phyloP scores from a whole-genome alignment of 768 basidiomycete species.

The Suillus bovinus region DNA sequence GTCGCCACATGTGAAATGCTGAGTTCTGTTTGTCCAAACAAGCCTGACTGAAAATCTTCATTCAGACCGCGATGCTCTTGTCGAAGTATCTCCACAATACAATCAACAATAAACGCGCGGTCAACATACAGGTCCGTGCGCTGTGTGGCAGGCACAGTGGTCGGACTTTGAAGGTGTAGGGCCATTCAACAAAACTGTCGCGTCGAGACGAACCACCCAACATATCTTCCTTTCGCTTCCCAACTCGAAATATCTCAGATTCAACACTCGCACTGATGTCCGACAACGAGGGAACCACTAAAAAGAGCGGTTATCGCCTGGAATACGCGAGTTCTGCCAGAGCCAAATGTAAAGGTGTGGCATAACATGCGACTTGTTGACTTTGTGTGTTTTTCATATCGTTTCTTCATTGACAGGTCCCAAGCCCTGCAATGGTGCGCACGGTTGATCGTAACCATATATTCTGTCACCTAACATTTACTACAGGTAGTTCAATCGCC shows the following conservation, averaged over 20 bases:
- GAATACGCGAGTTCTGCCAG: conserved; percentile 71
- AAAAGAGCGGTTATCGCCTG: conserved; percentile 63
- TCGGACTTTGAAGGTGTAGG: conserved; percentile 41
- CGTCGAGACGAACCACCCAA: conserved; percentile 40
- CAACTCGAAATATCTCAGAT: conserved; percentile 19
- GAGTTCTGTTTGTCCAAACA: conserved; percentile 10
- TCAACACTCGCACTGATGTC: conserved; percentile 29
- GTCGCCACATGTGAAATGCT: conserved; percentile 4
- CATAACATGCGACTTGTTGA: conserved; percentile 21
- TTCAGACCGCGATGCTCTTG: conserved; percentile 6
- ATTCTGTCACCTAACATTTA: conserved; percentile 12
- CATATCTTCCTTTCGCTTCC: conserved; percentile 32
- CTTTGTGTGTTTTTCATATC: conserved; percentile 23
- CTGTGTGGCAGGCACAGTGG: conserved; percentile 28
- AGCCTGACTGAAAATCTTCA: conserved; percentile 6
- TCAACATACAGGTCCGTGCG: conserved; percentile 36
- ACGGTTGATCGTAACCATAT: neutral
- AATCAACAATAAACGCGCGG: conserved; percentile 24
- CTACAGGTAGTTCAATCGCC: conserved; percentile 61
- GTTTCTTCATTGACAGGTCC: conserved; percentile 49
- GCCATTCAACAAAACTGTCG: conserved; percentile 40
- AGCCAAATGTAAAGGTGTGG: conserved; percentile 72
- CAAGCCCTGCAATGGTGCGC: conserved; percentile 72
- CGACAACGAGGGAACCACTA: conserved; percentile 36
- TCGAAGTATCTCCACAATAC: conserved; percentile 7